phyloP scores from a whole-genome alignment of 2,329 filamentous ascomycete species.

The Alternaria brassicicola region DNA sequence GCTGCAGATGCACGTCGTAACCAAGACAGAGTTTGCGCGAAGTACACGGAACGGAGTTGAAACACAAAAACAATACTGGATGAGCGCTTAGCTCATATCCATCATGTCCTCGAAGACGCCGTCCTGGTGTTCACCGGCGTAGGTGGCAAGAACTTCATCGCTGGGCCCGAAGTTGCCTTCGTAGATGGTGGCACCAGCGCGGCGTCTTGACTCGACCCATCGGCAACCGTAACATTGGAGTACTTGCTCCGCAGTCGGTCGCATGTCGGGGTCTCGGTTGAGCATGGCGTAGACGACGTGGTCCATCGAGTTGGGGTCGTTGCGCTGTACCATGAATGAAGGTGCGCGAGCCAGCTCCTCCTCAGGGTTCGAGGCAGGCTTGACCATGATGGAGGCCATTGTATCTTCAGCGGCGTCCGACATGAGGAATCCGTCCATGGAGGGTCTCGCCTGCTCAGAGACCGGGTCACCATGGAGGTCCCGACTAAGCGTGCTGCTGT shows the following conservation, averaged over 20 bases:
- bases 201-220: slow-evolving; percentile 79
- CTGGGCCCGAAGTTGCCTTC: slow-evolving; percentile 94
- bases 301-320: slow-evolving; percentile 77
- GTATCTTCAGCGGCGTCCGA: slow-evolving; percentile 48
- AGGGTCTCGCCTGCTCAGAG: slow-evolving; percentile 25
- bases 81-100: slow-evolving; percentile 52
- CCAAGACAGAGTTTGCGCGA: slow-evolving; percentile 9
- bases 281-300: slow-evolving; percentile 89
- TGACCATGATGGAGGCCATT: slow-evolving; percentile 46
- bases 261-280: slow-evolving; percentile 70
- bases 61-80: neutral
- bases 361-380: slow-evolving; percentile 34
- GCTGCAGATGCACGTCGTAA: slow-evolving; percentile 16
- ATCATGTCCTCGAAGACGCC: slow-evolving; percentile 62
- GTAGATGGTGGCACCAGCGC: slow-evolving; percentile 90
- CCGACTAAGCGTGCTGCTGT: slow-evolving; percentile 68
- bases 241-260: slow-evolving; percentile 77
- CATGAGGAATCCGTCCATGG: slow-evolving; percentile 37
- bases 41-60: neutral
- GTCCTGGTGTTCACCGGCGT: slow-evolving; percentile 51
- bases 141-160: slow-evolving; percentile 61
- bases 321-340: slow-evolving; percentile 82
- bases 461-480: slow-evolving; percentile 64
- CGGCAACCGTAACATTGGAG: slow-evolving; percentile 74
- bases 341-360: slow-evolving; percentile 73